Percentiles rank a stretch among this genome's conserved stretches.
These are phyloP conservation scores for Meira nashicola DNA, from an alignment of 1,284 basidiomycete genomes.

Conservation along the genomic window DNA sequence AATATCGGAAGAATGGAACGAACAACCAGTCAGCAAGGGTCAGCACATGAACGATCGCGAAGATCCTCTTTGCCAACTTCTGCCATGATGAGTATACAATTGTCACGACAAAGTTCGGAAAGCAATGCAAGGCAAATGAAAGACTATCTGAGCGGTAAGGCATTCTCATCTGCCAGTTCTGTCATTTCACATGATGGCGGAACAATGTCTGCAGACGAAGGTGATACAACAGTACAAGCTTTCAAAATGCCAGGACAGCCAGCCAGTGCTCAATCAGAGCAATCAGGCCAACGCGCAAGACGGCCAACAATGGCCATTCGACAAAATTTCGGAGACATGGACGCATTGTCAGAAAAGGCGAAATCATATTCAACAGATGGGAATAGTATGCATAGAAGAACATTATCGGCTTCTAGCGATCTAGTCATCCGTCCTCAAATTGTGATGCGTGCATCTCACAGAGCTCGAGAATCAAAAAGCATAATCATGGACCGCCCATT, in stretches of 20 bases:
- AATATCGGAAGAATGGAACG: background rate
- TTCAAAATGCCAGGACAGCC: slow-evolving; percentile 8
- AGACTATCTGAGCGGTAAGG: background rate
- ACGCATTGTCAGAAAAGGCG: background rate
- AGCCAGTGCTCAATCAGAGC: background rate
- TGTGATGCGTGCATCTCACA: slow-evolving; percentile 4
- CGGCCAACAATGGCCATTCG: background rate
- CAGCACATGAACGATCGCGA: background rate
- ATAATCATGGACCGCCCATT: background rate
- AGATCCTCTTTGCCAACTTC: background rate
- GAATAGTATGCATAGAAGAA: background rate
- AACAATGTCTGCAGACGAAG: background rate
- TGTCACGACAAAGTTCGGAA: background rate
- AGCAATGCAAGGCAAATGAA: background rate
- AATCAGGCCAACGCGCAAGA: background rate
- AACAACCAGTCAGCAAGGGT: background rate
- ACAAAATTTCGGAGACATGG: background rate
- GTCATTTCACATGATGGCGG: background rate
- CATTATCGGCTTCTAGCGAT: slow-evolving; percentile 5
- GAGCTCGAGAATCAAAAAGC: background rate
- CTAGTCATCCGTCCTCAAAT: slow-evolving; percentile 8
- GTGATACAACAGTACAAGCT: background rate
- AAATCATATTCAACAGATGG: background rate
- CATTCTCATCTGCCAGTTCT: background rate
- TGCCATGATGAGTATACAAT: background rate